These are phyloP conservation scores for Chrysanthemum lavandulifolium DNA, from an alignment of 129 eudicot species.

Conservation along the genomic window DNA sequence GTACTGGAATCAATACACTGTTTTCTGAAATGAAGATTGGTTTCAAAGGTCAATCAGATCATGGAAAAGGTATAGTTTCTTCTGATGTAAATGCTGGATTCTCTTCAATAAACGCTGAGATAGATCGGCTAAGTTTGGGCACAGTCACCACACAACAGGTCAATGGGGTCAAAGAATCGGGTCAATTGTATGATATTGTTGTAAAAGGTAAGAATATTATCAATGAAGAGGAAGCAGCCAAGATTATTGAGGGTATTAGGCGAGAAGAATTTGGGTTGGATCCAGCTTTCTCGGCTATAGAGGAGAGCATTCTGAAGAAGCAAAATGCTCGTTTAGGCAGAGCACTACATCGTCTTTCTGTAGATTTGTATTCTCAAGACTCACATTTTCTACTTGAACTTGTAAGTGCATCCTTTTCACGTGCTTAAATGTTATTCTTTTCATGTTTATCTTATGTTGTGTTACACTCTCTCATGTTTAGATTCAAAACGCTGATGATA, in stretches of 20 bases:
- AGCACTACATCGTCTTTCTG: constrained; percentile 92
- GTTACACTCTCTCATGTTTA: constrained; percentile 17
- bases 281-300: constrained; percentile 49
- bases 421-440: neutral
- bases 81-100: neutral
- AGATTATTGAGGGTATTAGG: constrained; percentile 74
- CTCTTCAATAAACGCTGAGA: constrained; percentile 15
- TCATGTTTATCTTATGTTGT: constrained; percentile 10
- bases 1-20: neutral
- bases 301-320: constrained; percentile 66
- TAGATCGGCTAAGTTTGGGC: constrained; percentile 29
- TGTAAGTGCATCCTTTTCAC: constrained; percentile 37
- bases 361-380: constrained; percentile 86
- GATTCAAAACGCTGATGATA: constrained; percentile 99
- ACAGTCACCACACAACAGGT: constrained; percentile 44
- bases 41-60: constrained; percentile 12
- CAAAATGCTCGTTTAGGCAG: constrained; percentile 96
- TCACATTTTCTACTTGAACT: constrained; percentile 95
- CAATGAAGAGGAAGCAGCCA: constrained; percentile 36
- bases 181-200: constrained; percentile 62
- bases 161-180: constrained; percentile 55
- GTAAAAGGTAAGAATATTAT: constrained; percentile 34
- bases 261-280: constrained; percentile 92
- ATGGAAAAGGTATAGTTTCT: constrained; percentile 17
- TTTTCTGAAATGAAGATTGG: constrained; percentile 10